Base-by-base conservation (phyloP, 176 grass and related monocot species). In the Aegilops tauschii region DNA sequence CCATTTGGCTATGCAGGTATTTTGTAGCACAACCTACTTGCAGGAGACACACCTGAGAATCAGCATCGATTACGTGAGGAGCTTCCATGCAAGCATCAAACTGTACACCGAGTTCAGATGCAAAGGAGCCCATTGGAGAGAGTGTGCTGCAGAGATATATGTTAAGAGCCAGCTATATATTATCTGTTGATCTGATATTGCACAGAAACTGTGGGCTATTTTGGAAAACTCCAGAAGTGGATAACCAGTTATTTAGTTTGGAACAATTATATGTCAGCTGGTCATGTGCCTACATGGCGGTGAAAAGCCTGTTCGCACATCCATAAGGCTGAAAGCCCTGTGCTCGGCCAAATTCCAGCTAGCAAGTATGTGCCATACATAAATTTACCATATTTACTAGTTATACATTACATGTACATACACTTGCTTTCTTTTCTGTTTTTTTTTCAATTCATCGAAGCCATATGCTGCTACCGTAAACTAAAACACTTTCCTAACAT, bases 11-110 rank as follows among this genome's bases (percentile, higher is more conserved):
- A 77, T 63, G 31, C 39, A 10, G 65, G 70, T 69, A 21, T 4
- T 61, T 17, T 61, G n/a, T 52, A 84, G 67, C 11, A 66, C 23
- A 80, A 37, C 56, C 59, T 68, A 58, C 30, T 85, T 74, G 36
- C 65, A 90, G 11, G 4, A 73, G 14, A 35, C 23, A 3, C 83
- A 98, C 96, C 91, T 98, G 96, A 66, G 91, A 94, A 86, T 94
- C 93, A 34, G 89, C 79, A 89, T 98, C 89, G 50, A 98, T 98
- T 54, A 98, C 93, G 84, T 98, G 96, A 66, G 96, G 92, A 86
- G 93, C 96, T 88, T 98, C 96, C 88, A 98, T 86, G 84, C 86
- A 90, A 89, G 93, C 83, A 78, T 98, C 93, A 73, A 98, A 98
- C 80, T 92, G 93, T 17, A 95, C 90, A 58, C 96, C 96, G 45